Conservation (phyloP, 2,329 filamentous ascomycete species). For the Cladosporium phlei region DNA sequence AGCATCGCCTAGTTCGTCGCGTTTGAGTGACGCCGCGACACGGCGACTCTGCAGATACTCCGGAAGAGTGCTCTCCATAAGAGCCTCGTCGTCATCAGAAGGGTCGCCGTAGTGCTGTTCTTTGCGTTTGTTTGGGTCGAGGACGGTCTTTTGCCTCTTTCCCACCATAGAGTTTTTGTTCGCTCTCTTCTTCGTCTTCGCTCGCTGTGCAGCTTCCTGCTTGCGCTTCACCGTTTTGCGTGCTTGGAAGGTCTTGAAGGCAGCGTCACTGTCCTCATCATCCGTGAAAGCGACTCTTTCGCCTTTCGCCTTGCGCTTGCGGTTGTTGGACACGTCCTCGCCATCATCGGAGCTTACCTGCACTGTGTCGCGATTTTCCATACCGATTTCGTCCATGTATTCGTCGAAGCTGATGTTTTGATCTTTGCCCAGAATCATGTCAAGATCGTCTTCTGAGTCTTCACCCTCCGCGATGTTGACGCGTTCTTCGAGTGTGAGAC, state of each 20-base stretch:
- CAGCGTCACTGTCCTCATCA: constrained; percentile 51
- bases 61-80: constrained; percentile 59
- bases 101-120: constrained; percentile 27
- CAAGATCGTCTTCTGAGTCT: constrained; percentile 18
- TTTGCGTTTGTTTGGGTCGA: constrained; percentile 15
- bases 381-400: constrained; percentile 17
- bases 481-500: constrained; percentile 14
- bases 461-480: constrained; percentile 20
- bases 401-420: constrained; percentile 19
- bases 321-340: neutral
- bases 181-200: constrained; percentile 42
- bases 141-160: constrained; percentile 18
- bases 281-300: constrained; percentile 35
- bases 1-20: constrained; percentile 56
- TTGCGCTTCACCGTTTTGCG: constrained; percentile 53
- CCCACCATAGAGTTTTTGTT: constrained; percentile 39
- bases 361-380: constrained; percentile 2
- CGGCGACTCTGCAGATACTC: constrained; percentile 68
- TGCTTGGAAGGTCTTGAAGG: constrained; percentile 62
- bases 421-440: constrained; percentile 7
- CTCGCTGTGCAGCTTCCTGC: constrained; percentile 44
- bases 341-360: constrained; percentile 19
- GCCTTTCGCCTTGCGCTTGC: constrained; percentile 16
- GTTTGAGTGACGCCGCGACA: constrained; percentile 61
- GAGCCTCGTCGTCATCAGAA: constrained; percentile 48